Base-by-base conservation (phyloP, 805 yeast species). In the Candida alai region DNA sequence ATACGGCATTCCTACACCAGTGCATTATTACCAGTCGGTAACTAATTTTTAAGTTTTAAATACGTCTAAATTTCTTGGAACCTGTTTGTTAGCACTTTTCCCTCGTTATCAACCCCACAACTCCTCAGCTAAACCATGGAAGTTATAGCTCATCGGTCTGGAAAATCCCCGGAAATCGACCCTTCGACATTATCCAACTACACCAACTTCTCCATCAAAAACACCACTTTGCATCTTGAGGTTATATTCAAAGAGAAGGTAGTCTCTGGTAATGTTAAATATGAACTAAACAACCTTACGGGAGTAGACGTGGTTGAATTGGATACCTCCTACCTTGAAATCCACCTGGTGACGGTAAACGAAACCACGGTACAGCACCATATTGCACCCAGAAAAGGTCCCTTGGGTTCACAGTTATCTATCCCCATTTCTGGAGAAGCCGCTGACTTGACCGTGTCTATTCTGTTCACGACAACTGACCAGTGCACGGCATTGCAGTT, bases 401-500 rank as follows among this genome's bases (percentile, higher is more conserved):
- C 84, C 3, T 61, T 80, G 35, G 90, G 90, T 3, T 65, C 81
- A 1, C 35, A 39, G 30, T 35, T 39, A 29, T 28, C 42, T 10
- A 39, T 39, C 20, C 20, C 21, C 7, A 26, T 39, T 16, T 31
- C 37, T 14, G 15, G 24, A 3, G 7, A 15, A 6, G 12, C 32
- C 1, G 6, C 4, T 7, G 8, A 16, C 9, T 12, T 21, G 12
- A 24, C 19, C 29, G 14, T 33, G 7, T 19, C 49, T 19, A 56
- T 85, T 19, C 60, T 56, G n/a, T 88, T 78, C 47, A 63, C 70
- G 39, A 87, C 96, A 24, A 87, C 96, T 2, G 61, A 64, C 5
- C 56, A 75, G 15, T 82, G 94, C 51, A 84, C 95, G 1, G 96
- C 96, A 3, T 64, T 87, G 40, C 96, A 88, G 58, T 88, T 93